These are phyloP conservation scores for Yarrowia porcina DNA, from an alignment of 805 yeast genomes.

Conservation along the genomic window DNA sequence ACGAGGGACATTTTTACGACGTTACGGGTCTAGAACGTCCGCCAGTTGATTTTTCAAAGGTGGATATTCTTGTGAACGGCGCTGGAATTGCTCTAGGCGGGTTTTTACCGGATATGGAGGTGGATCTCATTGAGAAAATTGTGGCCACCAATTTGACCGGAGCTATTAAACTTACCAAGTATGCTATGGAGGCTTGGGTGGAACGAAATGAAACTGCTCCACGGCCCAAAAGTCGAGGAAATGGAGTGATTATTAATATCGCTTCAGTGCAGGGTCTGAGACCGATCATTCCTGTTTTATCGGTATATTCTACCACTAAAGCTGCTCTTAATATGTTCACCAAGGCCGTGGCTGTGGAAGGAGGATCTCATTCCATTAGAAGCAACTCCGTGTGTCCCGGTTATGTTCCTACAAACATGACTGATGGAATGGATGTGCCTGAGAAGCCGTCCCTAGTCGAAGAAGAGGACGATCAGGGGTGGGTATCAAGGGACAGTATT, in stretches of 20 bases:
- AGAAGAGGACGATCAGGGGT: conserved; percentile 17
- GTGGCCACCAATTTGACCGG: conserved; percentile 57
- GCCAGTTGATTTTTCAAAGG: conserved; percentile 5
- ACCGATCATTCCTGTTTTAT: conserved; percentile 51
- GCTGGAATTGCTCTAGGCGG: conserved; percentile 60
- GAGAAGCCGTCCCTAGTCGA: conserved; percentile 25
- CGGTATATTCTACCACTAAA: conserved; percentile 67
- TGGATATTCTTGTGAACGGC: conserved; percentile 51
- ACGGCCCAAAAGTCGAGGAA: neutral
- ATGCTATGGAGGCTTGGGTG: conserved; percentile 53
- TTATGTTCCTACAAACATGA: conserved; percentile 62
- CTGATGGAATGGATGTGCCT: conserved; percentile 23
- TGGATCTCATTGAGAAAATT: conserved; percentile 48
- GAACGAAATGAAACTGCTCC: conserved; percentile 30
- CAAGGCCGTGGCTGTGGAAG: conserved; percentile 55
- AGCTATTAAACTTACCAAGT: conserved; percentile 57
- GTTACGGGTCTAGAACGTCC: neutral
- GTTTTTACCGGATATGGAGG: conserved; percentile 43
- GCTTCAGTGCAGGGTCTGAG: conserved; percentile 60
- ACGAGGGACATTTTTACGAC: conserved; percentile 5
- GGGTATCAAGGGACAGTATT: conserved; percentile 26
- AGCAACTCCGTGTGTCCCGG: conserved; percentile 72
- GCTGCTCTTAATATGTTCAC: conserved; percentile 67
- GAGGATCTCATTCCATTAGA: conserved; percentile 50
- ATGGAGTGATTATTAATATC: conserved; percentile 53